Evolutionary conservation across 257 asterid genomes (phyloP), one percentile per base, ranked within the genome.

Genomic region (Solanum piurae): DNA sequence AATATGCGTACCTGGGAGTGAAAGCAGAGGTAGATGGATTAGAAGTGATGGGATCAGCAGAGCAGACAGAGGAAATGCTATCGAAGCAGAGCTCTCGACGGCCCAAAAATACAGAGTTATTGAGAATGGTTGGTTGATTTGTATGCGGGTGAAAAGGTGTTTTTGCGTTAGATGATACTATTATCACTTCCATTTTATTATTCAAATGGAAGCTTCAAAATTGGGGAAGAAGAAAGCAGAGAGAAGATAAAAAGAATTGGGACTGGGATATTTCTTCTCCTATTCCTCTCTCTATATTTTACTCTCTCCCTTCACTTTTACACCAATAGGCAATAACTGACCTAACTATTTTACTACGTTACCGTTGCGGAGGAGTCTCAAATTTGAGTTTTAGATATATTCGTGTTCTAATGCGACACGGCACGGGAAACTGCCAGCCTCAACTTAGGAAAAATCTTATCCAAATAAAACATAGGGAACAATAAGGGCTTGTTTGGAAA

Each of bases 61-160:
- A 90, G 88, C 91, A 92, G 72, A 69, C 84, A 16, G 92, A 88
- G 16, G 92, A 90, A 87, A 89, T 58, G 84, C 91, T 86, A 29
- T 91, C 92, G 92, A 94, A 93, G 93, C 94, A 95, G 91, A 95
- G 98, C 89, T 92, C 93, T 76, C 98, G 98, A 71, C 99, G 98
- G 89, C 98, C 94, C 68, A 93, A 86, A 46, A 89, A 84, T 0
- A 80, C 29, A 3, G 68, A 77, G 62, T 42, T 27, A 13, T 27
- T 42, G 84, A 40, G 16, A 76, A 40, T 46, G 12, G 85, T 5
- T 46, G n/a, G 25, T 44, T 79, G 84, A 7, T 25, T 42, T 42
- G n/a, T 20, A 10, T 25, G 66, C 5, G 18, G 52, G 0, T 36
- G 83, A 37, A n/a, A 29, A 31, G 36, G 86, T 49, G 86, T 20